Evolutionary conservation across 2,329 filamentous ascomycete species (phyloP).

Genomic region (Claviceps arundinis): DNA sequence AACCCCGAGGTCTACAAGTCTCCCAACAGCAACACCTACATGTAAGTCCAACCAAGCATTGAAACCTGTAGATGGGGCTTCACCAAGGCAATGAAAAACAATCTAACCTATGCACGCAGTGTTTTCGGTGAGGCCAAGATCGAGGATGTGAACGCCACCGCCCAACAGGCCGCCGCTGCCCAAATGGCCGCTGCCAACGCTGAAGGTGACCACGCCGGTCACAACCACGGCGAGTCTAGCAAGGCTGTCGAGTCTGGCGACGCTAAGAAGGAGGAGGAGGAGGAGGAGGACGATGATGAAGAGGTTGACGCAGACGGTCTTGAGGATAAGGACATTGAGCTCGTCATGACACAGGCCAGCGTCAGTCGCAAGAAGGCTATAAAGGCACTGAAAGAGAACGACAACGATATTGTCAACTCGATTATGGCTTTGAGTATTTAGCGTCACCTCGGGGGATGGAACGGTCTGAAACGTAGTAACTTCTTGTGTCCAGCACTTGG

Average conservation of each 20-base stretch:
- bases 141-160: constrained; percentile 97
- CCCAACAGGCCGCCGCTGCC: constrained; percentile 77
- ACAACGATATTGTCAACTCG: constrained; percentile 99
- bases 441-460: constrained; percentile 8
- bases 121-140: constrained; percentile 99
- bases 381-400: constrained; percentile 97
- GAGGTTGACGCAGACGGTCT: constrained; percentile 90
- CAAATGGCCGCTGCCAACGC: constrained; percentile 68
- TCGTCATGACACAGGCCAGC: constrained; percentile 95
- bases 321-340: constrained; percentile 98
- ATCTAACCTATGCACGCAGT: constrained; percentile 31
- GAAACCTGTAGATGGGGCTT: neutral
- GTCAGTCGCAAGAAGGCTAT: constrained; percentile 97
- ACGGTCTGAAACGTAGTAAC: constrained; percentile 3
- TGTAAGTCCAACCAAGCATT: constrained; percentile 47
- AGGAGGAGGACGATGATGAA: constrained; percentile 88
- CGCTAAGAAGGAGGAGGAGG: constrained; percentile 70
- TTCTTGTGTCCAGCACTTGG: constrained; percentile 9
- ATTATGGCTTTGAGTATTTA: constrained; percentile 96
- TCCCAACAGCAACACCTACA: constrained; percentile 98
- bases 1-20: constrained; percentile 99
- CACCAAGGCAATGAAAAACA: neutral
- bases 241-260: constrained; percentile 49
- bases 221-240: constrained; percentile 57
- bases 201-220: constrained; percentile 55